A percentile compares a stretch with the other conserved stretches of the same genome.
Evolutionary conservation across 1,284 basidiomycete species (phyloP).

Genomic region (Cutaneotrichosporon arboriforme): DNA sequence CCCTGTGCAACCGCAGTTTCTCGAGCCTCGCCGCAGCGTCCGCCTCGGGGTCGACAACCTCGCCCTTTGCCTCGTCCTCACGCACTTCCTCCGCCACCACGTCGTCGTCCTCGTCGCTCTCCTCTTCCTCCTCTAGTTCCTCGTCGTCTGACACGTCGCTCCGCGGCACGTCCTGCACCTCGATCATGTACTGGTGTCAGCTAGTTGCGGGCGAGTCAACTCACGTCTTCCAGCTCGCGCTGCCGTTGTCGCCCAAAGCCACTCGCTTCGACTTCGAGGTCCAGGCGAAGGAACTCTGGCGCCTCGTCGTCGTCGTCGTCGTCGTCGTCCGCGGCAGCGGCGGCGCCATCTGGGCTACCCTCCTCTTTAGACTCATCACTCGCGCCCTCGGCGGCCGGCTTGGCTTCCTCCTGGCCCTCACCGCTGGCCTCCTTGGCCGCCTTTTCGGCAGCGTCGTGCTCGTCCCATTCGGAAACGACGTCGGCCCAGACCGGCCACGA

Average conservation of each 20-base stretch:
- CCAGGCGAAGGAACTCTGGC: conserved; percentile 58
- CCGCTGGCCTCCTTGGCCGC: neutral
- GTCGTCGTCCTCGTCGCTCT: conserved; percentile 41
- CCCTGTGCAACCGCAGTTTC: conserved; percentile 35
- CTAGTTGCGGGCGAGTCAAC: conserved; percentile 22
- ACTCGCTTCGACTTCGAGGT: conserved; percentile 85
- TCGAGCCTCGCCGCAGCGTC: conserved; percentile 38
- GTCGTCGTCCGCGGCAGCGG: neutral
- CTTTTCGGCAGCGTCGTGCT: conserved; percentile 14
- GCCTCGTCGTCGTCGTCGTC: neutral
- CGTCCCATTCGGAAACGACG: conserved; percentile 49
- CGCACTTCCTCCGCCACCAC: conserved; percentile 42
- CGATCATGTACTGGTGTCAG: conserved; percentile 52
- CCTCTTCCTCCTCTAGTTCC: conserved; percentile 38
- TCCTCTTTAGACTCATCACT: neutral
- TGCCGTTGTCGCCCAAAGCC: conserved; percentile 81
- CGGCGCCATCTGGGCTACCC: too few species aligned
- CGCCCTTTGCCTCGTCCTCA: conserved; percentile 42
- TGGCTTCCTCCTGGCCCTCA: conserved; percentile 4
- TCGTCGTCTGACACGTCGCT: conserved; percentile 33
- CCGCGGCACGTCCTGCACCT: conserved; percentile 41
- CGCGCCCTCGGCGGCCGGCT: neutral
- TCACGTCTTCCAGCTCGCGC: conserved; percentile 73
- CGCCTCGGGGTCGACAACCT: conserved; percentile 23
- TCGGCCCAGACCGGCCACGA: conserved; percentile 79